Evolutionary conservation across 257 asterid species (phyloP).

Genomic region (Lycium barbarum): DNA sequence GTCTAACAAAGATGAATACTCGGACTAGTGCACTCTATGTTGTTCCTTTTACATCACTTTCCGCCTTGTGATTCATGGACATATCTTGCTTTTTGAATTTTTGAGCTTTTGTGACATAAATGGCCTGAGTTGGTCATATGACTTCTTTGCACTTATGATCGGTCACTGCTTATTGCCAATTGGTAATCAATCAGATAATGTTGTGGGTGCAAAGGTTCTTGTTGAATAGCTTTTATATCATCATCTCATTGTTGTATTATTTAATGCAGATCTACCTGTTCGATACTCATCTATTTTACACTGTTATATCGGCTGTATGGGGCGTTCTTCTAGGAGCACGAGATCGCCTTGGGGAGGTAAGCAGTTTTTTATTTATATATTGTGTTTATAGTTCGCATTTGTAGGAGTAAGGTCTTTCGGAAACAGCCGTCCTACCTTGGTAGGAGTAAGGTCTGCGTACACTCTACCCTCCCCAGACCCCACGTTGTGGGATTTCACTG

Average conservation of each 20-base stretch:
- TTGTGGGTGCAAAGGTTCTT: slow-evolving; percentile 13
- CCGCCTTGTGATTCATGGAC: background rate
- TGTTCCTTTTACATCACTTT: background rate
- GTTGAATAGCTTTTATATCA: slow-evolving; percentile 19
- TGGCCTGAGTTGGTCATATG: background rate
- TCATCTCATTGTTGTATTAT: slow-evolving; percentile 20
- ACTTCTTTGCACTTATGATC: background rate
- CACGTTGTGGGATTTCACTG: too few relatives aligned
- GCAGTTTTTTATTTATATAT: slow-evolving; percentile 12
- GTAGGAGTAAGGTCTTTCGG: background rate
- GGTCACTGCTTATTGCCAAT: background rate
- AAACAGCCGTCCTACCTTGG: too few relatives aligned
- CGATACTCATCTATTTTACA: slow-evolving; percentile 90
- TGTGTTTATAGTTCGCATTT: background rate
- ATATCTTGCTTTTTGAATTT: background rate
- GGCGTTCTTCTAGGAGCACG: slow-evolving; percentile 97
- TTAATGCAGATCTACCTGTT: slow-evolving; percentile 83
- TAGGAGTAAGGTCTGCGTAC: too few relatives aligned
- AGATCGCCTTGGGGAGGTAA: slow-evolving; percentile 97
- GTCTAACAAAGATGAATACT: slow-evolving; percentile 3
- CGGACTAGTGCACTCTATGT: background rate
- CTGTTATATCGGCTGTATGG: slow-evolving; percentile 82
- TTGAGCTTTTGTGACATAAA: slow-evolving; percentile 18
- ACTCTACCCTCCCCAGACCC: too few relatives aligned
- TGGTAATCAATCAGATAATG: slow-evolving; percentile 13